Base-by-base conservation (phyloP, 2,329 filamentous ascomycete genomes). In the Chrysosporium queenslandicum region DNA sequence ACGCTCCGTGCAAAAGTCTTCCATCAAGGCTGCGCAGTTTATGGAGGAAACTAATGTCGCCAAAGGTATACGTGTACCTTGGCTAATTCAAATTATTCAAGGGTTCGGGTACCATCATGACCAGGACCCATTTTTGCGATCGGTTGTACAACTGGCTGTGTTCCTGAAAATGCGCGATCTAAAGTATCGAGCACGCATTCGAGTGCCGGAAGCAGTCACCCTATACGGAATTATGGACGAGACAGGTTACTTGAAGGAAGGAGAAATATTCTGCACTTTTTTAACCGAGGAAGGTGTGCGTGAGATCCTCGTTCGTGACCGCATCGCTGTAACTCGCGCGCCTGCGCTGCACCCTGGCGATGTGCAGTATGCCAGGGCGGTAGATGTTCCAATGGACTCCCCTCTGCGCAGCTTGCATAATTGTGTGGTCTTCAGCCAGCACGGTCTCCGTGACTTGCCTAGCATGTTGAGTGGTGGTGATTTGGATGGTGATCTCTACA, bases 191-290 rank as follows among this genome's bases (percentile, higher is more conserved):
- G 81, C 85, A 0, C 79, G 86, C 1, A 92, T 94, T 30, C 82
- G 79, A 0, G 77, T 94, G 0, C 66, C 77, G 0, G 65, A 82
- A 14, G 88, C 86, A 0, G 77, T 83, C n/a, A 89, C 86, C 0
- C 73, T 94, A 0, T 89, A 88, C 59, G 88, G 88, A 0, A 75
- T 94, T 47, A 86, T 92, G 79, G 88, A 94, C 56, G 87, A 94
- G 65, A 88, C 85, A 0, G 80, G 78, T 0, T 78, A 76, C 32
- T 71, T 94, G 0, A 58, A 76, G 8, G 81, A 87, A 61, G 77
- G 78, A 0, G 73, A 94, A 56, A 77, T 91, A 0, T 90, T 82
- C 59, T 77, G 86, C 50, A 77, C 78, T 0, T 80, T 77, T 34
- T 72, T 81, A 42, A 71, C 55, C 43, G 60, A 67, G 12, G 60